Evolutionary conservation across 768 basidiomycete species (phyloP).

Genomic region (Suillus sp.): DNA sequence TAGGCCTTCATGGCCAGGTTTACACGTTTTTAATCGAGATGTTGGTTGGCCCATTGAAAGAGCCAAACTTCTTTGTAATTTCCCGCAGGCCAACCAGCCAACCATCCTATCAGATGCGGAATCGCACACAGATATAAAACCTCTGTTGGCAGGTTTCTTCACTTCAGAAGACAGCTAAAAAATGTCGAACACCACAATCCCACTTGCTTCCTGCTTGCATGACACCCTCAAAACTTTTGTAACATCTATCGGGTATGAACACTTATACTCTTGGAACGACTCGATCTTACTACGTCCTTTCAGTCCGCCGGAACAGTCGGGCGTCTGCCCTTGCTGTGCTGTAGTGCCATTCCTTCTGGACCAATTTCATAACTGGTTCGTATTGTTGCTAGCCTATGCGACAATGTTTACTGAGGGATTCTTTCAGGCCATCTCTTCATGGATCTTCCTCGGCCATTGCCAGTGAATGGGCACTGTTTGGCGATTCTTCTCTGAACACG

Average conservation of each 20-base stretch:
- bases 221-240: neutral
- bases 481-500: too few relatives aligned
- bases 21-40: neutral
- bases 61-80: neutral
- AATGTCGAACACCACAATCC: neutral
- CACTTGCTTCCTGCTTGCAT: too few relatives aligned
- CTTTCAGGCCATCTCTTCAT: neutral
- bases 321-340: neutral
- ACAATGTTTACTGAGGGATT: neutral
- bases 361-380: neutral
- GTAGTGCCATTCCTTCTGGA: neutral
- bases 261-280: neutral
- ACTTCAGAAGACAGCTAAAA: neutral
- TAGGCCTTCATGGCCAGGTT: neutral
- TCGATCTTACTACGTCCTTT: neutral
- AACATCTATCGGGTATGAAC: neutral
- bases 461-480: too few relatives aligned
- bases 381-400: neutral
- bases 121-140: neutral
- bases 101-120: neutral
- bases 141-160: neutral
- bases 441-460: too few relatives aligned
- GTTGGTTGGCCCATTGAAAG: conserved; percentile 2
- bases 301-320: neutral
- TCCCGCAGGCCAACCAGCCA: conserved; percentile 1